Evolutionary conservation across 805 yeast genomes (phyloP), one percentile per base, ranked within the genome.

Genomic region (Metschnikowia dekortorum): DNA sequence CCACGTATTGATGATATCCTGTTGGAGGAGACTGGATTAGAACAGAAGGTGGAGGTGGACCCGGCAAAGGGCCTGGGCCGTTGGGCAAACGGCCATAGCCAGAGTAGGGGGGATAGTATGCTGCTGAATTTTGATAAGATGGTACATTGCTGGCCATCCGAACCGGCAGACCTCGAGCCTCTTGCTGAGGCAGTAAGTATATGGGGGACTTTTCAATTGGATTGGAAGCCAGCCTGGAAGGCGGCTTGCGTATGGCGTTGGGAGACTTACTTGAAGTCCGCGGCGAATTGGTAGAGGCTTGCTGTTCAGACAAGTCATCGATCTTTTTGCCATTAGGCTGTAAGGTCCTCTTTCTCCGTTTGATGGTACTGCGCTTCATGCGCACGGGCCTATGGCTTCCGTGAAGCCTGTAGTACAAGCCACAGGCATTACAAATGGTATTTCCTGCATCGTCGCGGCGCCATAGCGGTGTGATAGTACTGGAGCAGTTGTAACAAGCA

Each of bases 391-490:
- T 73, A 59, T 85, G 90, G 37, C 73, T 73, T 0, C 92, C 91
- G 61, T 87, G 95, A 39, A 89, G 74, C 51, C 83, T 73, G 65
- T 81, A 84, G 65, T 88, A 89, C 31, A 89, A 68, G 2, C 90
- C 96, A 69, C 96, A 88, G 0, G 96, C 96, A 61, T 88, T 88
- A 72, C 96, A 88, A 26, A 89, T 87, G 28, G 90, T 85, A 59
- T 87, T 84, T 4, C 96, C 96, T 6, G 75, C 75, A 55, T 83
- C 90, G 63, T 87, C 91, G 53, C 96, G 73, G 62, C 96, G 76
- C 96, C 96, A 88, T 10, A 88, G 69, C 0, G 96, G 96, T 0
- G 96, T 88, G 50, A 86, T 85, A 1, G 94, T 88, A 10, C 94
- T 85, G 2, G 83, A 84, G 68, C 96, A 88, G 69, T 88, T 89